A percentile compares a stretch with the other conserved stretches of the same genome.
Conservation (phyloP, 371 early-diverging fungal genomes). For the Circinella umbellata region DNA sequence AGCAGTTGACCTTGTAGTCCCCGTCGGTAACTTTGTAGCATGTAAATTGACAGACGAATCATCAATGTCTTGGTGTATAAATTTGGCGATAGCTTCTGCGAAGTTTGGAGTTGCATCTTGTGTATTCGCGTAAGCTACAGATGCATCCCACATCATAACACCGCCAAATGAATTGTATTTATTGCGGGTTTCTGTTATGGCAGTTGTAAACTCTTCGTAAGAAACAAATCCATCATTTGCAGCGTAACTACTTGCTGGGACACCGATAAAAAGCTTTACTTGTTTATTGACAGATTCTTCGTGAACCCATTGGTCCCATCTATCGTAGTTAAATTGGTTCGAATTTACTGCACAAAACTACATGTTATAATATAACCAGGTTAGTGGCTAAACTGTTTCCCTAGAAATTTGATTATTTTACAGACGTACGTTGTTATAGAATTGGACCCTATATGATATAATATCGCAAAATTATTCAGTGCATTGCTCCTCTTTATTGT, state of each 20-base stretch:
- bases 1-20: too few relatives aligned
- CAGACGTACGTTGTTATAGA: not conserved
- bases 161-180: conserved; percentile 60
- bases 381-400: not conserved
- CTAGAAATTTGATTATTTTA: not conserved
- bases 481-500: not conserved
- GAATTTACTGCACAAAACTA: conserved; percentile 19
- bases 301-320: conserved; percentile 71
- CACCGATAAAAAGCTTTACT: conserved; percentile 64
- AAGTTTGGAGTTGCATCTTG: not conserved
- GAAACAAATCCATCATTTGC: conserved; percentile 61
- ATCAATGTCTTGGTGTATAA: not conserved
- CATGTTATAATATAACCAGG: not conserved
- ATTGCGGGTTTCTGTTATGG: conserved; percentile 29
- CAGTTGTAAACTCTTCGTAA: conserved; percentile 25
- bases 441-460: conserved; percentile 1
- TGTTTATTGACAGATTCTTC: conserved; percentile 56
- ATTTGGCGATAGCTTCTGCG: not conserved
- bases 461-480: not conserved
- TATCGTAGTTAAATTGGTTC: conserved; percentile 47
- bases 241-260: conserved; percentile 58
- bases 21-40: too few relatives aligned
- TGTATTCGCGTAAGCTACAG: not conserved
- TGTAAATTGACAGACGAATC: not conserved
- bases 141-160: conserved; percentile 63